Conservation (phyloP, 1,284 basidiomycete species). For the Ustilago loliicola region DNA sequence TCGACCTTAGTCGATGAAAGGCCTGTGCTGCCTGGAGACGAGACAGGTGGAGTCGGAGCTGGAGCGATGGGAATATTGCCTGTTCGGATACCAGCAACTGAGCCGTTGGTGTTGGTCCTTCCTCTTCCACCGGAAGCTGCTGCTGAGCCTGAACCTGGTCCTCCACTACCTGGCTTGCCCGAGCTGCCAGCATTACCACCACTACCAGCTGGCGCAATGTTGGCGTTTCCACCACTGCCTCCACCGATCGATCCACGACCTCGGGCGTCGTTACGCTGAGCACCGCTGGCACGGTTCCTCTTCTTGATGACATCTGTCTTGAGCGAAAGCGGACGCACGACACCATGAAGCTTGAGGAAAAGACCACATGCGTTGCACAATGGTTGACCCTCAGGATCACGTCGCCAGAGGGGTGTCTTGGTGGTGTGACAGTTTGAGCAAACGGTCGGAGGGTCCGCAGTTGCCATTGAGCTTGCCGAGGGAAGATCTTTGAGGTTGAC, state of each 20-base stretch:
- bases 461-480: slow-evolving; percentile 53
- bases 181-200: slow-evolving; percentile 9
- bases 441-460: slow-evolving; percentile 75
- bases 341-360: slow-evolving; percentile 89
- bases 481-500: slow-evolving; percentile 51
- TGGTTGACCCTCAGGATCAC: slow-evolving; percentile 94
- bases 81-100: slow-evolving; percentile 43
- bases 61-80: slow-evolving; percentile 54
- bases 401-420: slow-evolving; percentile 93
- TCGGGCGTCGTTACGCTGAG: slow-evolving; percentile 36
- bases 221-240: slow-evolving; percentile 23
- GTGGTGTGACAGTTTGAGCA: slow-evolving; percentile 96
- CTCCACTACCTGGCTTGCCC: slow-evolving; percentile 16
- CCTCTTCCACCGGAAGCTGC: neutral
- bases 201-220: slow-evolving; percentile 30
- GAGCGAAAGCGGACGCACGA: slow-evolving; percentile 89
- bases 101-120: slow-evolving; percentile 38
- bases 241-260: slow-evolving; percentile 23
- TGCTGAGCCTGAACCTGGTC: neutral
- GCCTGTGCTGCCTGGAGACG: slow-evolving; percentile 44
- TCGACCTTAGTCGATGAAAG: slow-evolving; percentile 35
- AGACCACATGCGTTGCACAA: slow-evolving; percentile 75
- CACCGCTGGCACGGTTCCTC: slow-evolving; percentile 72
- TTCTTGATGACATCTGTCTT: slow-evolving; percentile 99
- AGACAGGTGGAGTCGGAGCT: slow-evolving; percentile 47